Percentiles rank a stretch among this genome's conserved stretches.
Conservation (phyloP, 257 asterid species). For the Ocimum tenuiflorum region DNA sequence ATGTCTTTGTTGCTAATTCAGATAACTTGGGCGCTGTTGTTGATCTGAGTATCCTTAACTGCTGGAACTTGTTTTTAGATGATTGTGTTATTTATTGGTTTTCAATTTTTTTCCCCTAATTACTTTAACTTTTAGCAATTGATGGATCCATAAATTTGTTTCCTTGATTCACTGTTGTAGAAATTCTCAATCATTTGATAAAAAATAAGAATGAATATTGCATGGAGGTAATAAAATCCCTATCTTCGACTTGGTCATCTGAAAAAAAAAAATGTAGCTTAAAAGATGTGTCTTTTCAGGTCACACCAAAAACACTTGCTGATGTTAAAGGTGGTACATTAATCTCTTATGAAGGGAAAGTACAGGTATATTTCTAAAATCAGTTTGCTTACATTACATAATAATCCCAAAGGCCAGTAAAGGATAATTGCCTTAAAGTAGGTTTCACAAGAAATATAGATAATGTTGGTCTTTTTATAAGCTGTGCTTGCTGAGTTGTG, state of each 20-base stretch:
- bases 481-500: constrained; percentile 9
- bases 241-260: not conserved
- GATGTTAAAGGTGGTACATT: constrained; percentile 99
- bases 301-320: constrained; percentile 95
- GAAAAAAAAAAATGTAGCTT: not conserved
- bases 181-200: constrained; percentile 79
- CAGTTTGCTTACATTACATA: not conserved
- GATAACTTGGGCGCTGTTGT: constrained; percentile 97
- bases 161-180: constrained; percentile 60
- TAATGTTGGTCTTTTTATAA: not conserved
- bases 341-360: constrained; percentile 89
- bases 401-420: not conserved
- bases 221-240: constrained; percentile 71
- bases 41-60: constrained; percentile 88
- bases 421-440: not conserved
- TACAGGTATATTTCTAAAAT: constrained; percentile 47
- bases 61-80: not conserved
- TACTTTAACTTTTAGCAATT: not conserved
- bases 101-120: not conserved
- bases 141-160: constrained; percentile 7
- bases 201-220: constrained; percentile 84
- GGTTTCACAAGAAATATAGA: too few relatives aligned
- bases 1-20: constrained; percentile 85
- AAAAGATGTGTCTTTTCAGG: constrained; percentile 43
- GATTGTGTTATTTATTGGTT: not conserved